These are phyloP conservation scores for Phialemoniopsis sp. DNA, from an alignment of 2,329 filamentous ascomycete genomes.

Conservation along the genomic window DNA sequence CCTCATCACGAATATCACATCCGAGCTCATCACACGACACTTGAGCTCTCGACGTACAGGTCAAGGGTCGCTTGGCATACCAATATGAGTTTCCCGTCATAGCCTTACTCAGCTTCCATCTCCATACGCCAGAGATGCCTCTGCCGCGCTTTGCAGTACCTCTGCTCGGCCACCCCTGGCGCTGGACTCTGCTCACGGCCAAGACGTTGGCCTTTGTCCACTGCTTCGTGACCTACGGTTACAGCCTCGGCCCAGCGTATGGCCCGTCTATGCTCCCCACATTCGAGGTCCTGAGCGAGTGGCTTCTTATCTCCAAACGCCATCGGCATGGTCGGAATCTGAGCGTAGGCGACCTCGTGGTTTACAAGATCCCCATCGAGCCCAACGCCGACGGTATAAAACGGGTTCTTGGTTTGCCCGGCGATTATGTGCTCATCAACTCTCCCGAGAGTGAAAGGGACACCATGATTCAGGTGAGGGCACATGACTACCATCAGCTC, in stretches of 20 bases:
- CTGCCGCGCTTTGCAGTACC: constrained; percentile 8
- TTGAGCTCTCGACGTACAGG: too few relatives aligned
- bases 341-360: constrained; percentile 78
- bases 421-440: constrained; percentile 68
- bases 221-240: constrained; percentile 56
- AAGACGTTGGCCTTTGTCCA: constrained; percentile 45
- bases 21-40: too few relatives aligned
- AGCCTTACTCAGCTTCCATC: too few relatives aligned
- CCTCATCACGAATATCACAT: too few relatives aligned
- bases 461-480: constrained; percentile 61
- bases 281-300: constrained; percentile 63
- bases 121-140: constrained; percentile 15
- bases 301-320: constrained; percentile 63
- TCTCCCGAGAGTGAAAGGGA: constrained; percentile 48
- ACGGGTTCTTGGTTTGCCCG: constrained; percentile 71
- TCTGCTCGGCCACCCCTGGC: constrained; percentile 34
- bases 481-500: background rate
- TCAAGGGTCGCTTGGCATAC: too few relatives aligned
- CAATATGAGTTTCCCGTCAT: too few relatives aligned
- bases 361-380: constrained; percentile 70
- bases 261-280: constrained; percentile 92
- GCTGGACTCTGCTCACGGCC: constrained; percentile 36
- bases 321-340: constrained; percentile 63
- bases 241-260: constrained; percentile 52
- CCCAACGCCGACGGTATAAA: constrained; percentile 64